Conservation (phyloP, 805 yeast genomes). For the Pichia membranifaciens region DNA sequence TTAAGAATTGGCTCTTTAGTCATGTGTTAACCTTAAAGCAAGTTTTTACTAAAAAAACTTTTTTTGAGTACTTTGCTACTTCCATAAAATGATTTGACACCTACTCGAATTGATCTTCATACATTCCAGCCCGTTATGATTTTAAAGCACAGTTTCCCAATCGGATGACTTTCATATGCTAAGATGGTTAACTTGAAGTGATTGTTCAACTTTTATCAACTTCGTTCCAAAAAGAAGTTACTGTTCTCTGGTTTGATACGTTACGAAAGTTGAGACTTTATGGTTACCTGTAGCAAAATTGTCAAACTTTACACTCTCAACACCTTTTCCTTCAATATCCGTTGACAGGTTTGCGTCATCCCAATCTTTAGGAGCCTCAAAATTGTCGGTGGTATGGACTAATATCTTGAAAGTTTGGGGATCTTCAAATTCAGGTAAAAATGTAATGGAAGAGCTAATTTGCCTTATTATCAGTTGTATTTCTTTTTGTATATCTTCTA, state of each 20-base stretch:
- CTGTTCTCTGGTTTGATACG: slow-evolving; percentile 37
- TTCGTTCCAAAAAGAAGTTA: too few relatives aligned
- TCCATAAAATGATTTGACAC: too few relatives aligned
- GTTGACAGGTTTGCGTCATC: slow-evolving; percentile 51
- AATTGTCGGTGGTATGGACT: slow-evolving; percentile 68
- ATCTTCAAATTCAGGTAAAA: slow-evolving; percentile 64
- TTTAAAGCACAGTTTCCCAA: too few relatives aligned
- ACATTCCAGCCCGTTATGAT: too few relatives aligned
- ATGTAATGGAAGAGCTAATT: slow-evolving; percentile 81
- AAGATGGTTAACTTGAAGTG: too few relatives aligned
- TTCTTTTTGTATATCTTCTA: slow-evolving; percentile 58
- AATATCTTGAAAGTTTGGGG: slow-evolving; percentile 77
- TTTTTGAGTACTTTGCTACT: too few relatives aligned
- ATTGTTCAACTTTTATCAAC: too few relatives aligned
- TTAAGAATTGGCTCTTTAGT: too few relatives aligned
- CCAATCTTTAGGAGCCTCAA: slow-evolving; percentile 78
- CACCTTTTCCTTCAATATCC: slow-evolving; percentile 43
- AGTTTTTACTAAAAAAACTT: too few relatives aligned
- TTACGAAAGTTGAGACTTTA: slow-evolving; percentile 67
- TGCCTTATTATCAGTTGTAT: slow-evolving; percentile 86
- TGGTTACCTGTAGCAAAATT: slow-evolving; percentile 64
- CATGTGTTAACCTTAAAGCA: too few relatives aligned
- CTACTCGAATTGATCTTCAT: too few relatives aligned
- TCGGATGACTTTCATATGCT: too few relatives aligned
- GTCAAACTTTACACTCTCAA: slow-evolving; percentile 64